Evolutionary conservation across 148 eudicot genomes (phyloP).

Genomic region (Nepenthes gracilis): DNA sequence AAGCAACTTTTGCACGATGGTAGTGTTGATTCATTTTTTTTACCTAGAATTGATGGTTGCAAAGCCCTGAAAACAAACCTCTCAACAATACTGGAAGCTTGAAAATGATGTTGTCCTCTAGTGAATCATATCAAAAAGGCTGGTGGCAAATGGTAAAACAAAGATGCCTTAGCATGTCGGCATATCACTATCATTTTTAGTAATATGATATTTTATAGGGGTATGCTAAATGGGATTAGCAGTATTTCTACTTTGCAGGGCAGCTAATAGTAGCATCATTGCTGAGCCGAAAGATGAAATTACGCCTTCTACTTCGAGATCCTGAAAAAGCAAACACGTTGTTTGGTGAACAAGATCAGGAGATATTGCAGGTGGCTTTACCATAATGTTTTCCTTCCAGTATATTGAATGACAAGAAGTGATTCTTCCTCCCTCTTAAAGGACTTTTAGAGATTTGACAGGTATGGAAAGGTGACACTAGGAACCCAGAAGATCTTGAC

Average conservation of each 20-base stretch:
- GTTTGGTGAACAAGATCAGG: conserved; percentile 76
- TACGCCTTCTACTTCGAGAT: conserved; percentile 65
- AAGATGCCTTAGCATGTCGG: no score
- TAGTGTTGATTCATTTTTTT: no score
- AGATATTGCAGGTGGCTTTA: conserved; percentile 50
- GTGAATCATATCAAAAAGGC: no score
- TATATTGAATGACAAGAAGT: not conserved
- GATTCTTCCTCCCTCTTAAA: conserved; percentile 10
- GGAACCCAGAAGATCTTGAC: conserved; percentile 61
- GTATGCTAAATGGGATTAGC: no score
- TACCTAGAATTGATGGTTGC: no score
- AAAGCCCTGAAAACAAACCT: no score
- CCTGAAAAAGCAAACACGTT: conserved; percentile 73
- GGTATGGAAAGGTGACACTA: conserved; percentile 76
- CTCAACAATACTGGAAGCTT: no score
- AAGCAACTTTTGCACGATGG: no score
- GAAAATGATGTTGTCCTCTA: no score
- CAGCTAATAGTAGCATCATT: conserved; percentile 87
- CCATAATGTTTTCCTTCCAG: not conserved
- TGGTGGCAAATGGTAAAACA: no score
- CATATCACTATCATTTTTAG: no score
- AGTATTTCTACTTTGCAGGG: conserved; percentile 28
- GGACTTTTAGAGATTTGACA: conserved; percentile 28
- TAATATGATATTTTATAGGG: no score
- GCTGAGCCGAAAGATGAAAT: conserved; percentile 57